These are phyloP conservation scores for Austroboletus festivus DNA, from an alignment of 768 basidiomycete species.

Conservation along the genomic window DNA sequence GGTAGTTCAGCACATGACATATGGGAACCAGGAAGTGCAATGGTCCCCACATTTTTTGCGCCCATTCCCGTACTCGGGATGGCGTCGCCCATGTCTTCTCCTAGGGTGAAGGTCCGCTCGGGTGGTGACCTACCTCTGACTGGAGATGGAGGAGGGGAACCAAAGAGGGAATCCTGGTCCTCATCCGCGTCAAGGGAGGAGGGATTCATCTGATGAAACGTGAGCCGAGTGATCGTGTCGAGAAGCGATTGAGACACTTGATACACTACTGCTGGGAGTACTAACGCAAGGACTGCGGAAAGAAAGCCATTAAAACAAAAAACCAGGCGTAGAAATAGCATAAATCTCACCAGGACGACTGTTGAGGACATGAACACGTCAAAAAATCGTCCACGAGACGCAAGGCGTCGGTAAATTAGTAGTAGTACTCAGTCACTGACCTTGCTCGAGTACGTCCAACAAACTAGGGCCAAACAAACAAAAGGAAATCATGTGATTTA, in stretches of 20 bases:
- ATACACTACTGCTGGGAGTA: conserved; percentile 5
- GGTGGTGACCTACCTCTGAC: conserved; percentile 75
- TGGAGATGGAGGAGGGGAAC: conserved; percentile 72
- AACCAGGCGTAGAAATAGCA: not conserved
- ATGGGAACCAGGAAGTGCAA: conserved; percentile 97
- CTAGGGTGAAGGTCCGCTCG: conserved; percentile 33
- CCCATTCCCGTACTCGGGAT: conserved; percentile 24
- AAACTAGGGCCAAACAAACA: too few relatives aligned
- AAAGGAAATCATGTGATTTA: too few relatives aligned
- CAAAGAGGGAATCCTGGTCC: conserved; percentile 75
- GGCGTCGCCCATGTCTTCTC: conserved; percentile 20
- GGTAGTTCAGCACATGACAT: conserved; percentile 78
- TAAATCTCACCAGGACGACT: too few relatives aligned
- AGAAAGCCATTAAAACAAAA: not conserved
- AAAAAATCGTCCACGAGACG: too few relatives aligned
- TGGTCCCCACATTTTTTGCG: conserved; percentile 82
- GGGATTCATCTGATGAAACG: conserved; percentile 19
- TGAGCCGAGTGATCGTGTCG: conserved; percentile 13
- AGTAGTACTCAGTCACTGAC: too few relatives aligned
- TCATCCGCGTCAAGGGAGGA: conserved; percentile 17
- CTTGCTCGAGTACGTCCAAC: too few relatives aligned
- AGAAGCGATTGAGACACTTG: conserved; percentile 19
- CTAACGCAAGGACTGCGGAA: not conserved
- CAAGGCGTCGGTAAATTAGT: too few relatives aligned
- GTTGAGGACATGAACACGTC: too few relatives aligned